Conservation (phyloP, 2,329 filamentous ascomycete genomes). For the Botrytis deweyae region DNA sequence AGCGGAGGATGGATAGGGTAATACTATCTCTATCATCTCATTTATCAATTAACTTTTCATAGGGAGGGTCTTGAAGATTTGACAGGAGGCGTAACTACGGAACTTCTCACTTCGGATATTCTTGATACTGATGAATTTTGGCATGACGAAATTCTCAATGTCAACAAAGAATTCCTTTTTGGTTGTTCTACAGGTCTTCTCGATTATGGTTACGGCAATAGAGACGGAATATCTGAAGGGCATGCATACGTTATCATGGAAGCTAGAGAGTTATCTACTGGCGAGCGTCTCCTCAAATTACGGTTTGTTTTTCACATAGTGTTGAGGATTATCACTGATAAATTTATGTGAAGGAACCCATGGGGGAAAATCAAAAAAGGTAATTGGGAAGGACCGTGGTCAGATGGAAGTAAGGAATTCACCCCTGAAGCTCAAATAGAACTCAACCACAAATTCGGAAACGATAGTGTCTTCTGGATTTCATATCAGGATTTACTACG, state of each 20-base stretch:
- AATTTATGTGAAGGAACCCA: slow-evolving; percentile 46
- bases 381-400: slow-evolving; percentile 58
- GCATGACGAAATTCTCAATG: slow-evolving; percentile 75
- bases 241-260: slow-evolving; percentile 63
- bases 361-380: slow-evolving; percentile 60
- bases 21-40: not conserved
- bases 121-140: slow-evolving; percentile 80
- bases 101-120: slow-evolving; percentile 70
- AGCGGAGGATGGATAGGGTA: slow-evolving; percentile 62
- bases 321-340: not conserved
- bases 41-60: slow-evolving; percentile 16
- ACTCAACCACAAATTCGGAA: slow-evolving; percentile 58
- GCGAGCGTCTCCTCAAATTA: slow-evolving; percentile 57
- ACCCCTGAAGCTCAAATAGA: slow-evolving; percentile 57
- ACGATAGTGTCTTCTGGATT: slow-evolving; percentile 64
- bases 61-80: slow-evolving; percentile 57
- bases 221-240: slow-evolving; percentile 57
- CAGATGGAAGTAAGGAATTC: slow-evolving; percentile 61
- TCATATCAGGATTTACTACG: slow-evolving; percentile 60
- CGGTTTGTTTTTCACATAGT: slow-evolving; percentile 34
- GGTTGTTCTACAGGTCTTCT: slow-evolving; percentile 67
- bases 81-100: slow-evolving; percentile 67
- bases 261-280: slow-evolving; percentile 51
- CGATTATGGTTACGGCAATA: slow-evolving; percentile 59
- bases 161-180: slow-evolving; percentile 78